Evolutionary conservation across 257 asterid genomes (phyloP), one percentile per base, ranked within the genome.

Genomic region (Parsonsia alboflavescens): DNA sequence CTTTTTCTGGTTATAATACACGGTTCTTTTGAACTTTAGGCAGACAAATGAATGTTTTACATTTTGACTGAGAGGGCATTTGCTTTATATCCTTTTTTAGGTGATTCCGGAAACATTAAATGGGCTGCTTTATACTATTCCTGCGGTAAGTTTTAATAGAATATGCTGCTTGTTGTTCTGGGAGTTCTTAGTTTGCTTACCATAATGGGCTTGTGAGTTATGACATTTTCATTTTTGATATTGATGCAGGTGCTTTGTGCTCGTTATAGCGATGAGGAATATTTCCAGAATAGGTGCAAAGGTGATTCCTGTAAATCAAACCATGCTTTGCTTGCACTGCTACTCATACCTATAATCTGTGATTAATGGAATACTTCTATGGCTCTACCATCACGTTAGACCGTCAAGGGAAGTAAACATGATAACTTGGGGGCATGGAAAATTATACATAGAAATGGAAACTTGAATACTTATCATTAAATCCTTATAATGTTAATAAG

Each of bases 81-180:
- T 66, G 30, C 30, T 41, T 78, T 44, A 44, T 73, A 33, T 62
- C 11, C 11, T 80, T 57, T 81, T 4, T 68, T 76, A 95, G 99
- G 98, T 95, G 73, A 79, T 77, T 56, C 96, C 97, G 4, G 97
- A 92, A 84, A 95, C 99, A 73, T 83, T 89, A 11, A 92, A 92
- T 59, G 98, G 89, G 52, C 72, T 92, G 90, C 79, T 87, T 71
- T 92, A 95, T 80, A 82, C 86, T 33, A 84, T 81, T 82, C 96
- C 86, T 44, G 87, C 98, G 57, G 98, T 94, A 69, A 81, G 93
- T 70, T 67, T 73, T 77, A 76, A 26, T 50, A 24, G 44, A 72
- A 49, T 66, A 46, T 52, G 68, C 42, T 10, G 0, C 44, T 44
- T 4, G 48, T 71, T 71, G 48, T 33, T 69, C 45, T 21, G 44